Base-by-base conservation (phyloP, 352 stramenopile species). In the Paralagenidium karlingii region DNA sequence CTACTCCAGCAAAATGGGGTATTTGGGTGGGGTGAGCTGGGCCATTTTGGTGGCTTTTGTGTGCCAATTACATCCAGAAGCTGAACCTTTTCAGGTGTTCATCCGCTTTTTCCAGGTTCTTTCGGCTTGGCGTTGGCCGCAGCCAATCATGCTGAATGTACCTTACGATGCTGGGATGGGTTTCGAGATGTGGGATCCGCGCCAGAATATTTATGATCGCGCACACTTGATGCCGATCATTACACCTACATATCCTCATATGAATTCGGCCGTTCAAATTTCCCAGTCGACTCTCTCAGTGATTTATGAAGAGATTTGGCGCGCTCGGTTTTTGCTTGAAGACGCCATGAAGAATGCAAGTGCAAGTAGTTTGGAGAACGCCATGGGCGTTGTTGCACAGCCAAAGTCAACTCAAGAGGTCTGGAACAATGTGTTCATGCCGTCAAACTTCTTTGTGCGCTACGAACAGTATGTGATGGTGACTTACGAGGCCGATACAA, bases 201-300 rank as follows among this genome's bases (percentile, higher is more conserved):
- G 64, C 10, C 56, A 79, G 28, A 87, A 77, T 50, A 46, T 89
- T 24, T 83, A 78, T 38, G 88, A 98, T 66, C 68, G 77, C 8
- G 80, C 68, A 8, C 90, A 98, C 49, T 75, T 98, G 22, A 98
- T 98, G 92, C 95, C 95, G 13, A 96, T 99, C 41, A 96, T 99
- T 48, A 99, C 96, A 3, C 96, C 96, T 1, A 90, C 89, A 43
- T 98, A 98, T 58, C 96, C 95, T 3, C 83, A 89, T 37, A 98
- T 98, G 94, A 99, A 98, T 58, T 98, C 92, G 26, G 85, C 92
- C 0, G 96, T 97, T 29, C 97, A 97, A 60, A 91, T 99, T 15
- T 94, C 82, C 4, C 58, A 88, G 32, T 80, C 87, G 15, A 96
- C 95, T 32, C 83, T 96, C 24, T 77, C 84, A 28, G 68, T 94